Base-by-base conservation (phyloP, 2,329 filamentous ascomycete species). In the Coniella vitis region DNA sequence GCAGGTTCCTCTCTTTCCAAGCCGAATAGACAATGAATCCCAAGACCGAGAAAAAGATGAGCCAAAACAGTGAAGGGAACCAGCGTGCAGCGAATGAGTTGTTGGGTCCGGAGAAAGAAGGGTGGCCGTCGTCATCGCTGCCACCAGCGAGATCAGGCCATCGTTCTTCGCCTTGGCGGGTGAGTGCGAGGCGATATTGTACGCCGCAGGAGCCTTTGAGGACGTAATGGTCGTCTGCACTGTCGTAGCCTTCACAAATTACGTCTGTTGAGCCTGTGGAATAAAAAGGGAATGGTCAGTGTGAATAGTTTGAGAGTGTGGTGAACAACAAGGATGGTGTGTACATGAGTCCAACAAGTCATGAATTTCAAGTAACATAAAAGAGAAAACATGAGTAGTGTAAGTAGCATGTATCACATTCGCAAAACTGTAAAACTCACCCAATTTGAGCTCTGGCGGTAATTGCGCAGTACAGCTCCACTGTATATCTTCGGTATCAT, bases 151-250 rank as follows among this genome's bases (percentile, higher is more conserved):
- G 60, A 34, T 76, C 63, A 1, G 85, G 87, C 63, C 85, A 90
- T 57, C 75, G 79, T 57, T 76, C 67, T 67, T 90, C 82, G 3
- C 93, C 93, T 53, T 76, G 72, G 10, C 84, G 81, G 1, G 90
- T 97, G 45, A 97, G 71, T 0, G 86, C 65, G 7, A 97, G 68
- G 13, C 84, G 76, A 66, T 97, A 97, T 68, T 95, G 88, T 20
- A 95, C 90, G 13, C 86, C 93, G 67, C 91, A 97, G 65, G 87
- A 93, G 19, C 93, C 93, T 60, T 87, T 90, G 47, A 97, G 70
- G n/a, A 97, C 78, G 65, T 89, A 94, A 0, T 81, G 81, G 64
- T 97, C 93, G 40, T 91, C 80, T 1, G 84, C 68, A 13, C 71
- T 74, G 50, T 78, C 72, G 68, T 95, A 97, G 10, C 93, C 91